Evolutionary conservation across 1,284 basidiomycete species (phyloP).

Genomic region (Ceratorhiza oryzae-sativae): DNA sequence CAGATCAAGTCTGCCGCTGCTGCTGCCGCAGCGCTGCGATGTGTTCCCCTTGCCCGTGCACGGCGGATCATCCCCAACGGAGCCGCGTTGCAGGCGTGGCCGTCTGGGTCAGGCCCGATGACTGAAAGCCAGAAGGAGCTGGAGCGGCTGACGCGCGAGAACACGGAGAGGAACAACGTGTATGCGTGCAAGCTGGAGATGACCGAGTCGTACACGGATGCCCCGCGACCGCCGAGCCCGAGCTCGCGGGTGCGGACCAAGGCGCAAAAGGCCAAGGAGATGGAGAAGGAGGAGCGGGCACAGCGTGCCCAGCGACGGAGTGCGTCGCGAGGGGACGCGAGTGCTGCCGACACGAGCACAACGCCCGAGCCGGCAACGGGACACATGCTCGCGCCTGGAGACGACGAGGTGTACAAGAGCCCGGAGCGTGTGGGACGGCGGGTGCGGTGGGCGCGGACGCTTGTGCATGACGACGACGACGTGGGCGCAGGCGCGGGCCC

Average conservation of each 20-base stretch:
- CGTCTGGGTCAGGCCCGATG: neutral
- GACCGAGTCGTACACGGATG: neutral
- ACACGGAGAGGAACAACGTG: slow-evolving; percentile 21
- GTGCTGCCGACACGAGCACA: neutral
- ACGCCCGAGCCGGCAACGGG: neutral
- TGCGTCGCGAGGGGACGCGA: slow-evolving; percentile 10
- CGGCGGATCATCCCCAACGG: slow-evolving; percentile 25
- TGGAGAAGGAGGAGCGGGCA: slow-evolving; percentile 15
- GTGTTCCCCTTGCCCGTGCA: slow-evolving; percentile 12
- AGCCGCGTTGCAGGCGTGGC: slow-evolving; percentile 11
- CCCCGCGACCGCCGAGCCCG: slow-evolving; percentile 37
- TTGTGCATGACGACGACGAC: slow-evolving; percentile 16
- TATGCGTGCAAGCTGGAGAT: slow-evolving; percentile 16
- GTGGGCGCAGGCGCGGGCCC: neutral
- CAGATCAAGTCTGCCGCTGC: slow-evolving; percentile 53
- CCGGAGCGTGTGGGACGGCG: slow-evolving; percentile 1
- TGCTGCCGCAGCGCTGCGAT: slow-evolving; percentile 44
- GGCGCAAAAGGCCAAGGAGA: slow-evolving; percentile 38
- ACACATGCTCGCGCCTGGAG: slow-evolving; percentile 2
- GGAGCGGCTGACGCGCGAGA: slow-evolving; percentile 13
- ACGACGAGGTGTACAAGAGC: slow-evolving; percentile 7
- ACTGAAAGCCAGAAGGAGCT: slow-evolving; percentile 28
- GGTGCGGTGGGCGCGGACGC: slow-evolving; percentile 23
- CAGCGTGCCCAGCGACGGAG: slow-evolving; percentile 37
- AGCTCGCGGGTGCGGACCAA: slow-evolving; percentile 36